Evolutionary conservation across 2,329 filamentous ascomycete species (phyloP), one percentile per base, ranked within the genome.

Genomic region (Neoarthrinium moseri): DNA sequence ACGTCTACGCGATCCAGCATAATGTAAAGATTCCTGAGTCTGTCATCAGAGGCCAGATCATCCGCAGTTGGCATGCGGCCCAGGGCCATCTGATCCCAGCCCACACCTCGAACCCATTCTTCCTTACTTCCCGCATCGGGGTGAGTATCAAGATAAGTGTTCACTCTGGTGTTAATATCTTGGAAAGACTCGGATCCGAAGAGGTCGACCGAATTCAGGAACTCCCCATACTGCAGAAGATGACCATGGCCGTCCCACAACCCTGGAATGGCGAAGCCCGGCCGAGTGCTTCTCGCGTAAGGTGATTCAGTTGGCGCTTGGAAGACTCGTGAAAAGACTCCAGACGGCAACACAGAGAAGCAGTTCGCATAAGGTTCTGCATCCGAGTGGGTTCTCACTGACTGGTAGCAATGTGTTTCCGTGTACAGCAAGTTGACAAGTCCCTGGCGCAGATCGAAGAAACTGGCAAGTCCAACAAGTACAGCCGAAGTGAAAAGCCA

Each of bases 161-260:
- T 67, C 30, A 87, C 65, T 5, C 81, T 72, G 6, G 55, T 46
- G 22, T 75, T 70, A 4, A 84, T 75, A 22, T 86, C 78, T 1
- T 71, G 68, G 50, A 83, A 68, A 5, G 75, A 77, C n/a, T 64
- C 49, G 0, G 77, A 68, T 1, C 80, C 83, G 54, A 86, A 85
- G 3, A 89, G 65, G 54, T 83, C 75, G 0, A 84, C 83, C 4
- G 81, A 84, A 55, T 84, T 77, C 29, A 87, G 66, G 56, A 84
- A 83, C 63, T 87, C 83, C 41, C 81, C 85, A 59, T 84, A 87
- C 54, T 78, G 75, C 15, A 84, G 60, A 38, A 88, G 65, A 58
- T 88, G 85, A 0, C 82, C 85, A 59, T 88, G 85, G 0, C 83
- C 84, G 52, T 89, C 85, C 78, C 84, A 87, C 2, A 89, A 68